Percentiles rank a stretch among this genome's conserved stretches.
Evolutionary conservation across 192 early-diverging fungal species (phyloP).

Genomic region (Spizellomyces punctatus): DNA sequence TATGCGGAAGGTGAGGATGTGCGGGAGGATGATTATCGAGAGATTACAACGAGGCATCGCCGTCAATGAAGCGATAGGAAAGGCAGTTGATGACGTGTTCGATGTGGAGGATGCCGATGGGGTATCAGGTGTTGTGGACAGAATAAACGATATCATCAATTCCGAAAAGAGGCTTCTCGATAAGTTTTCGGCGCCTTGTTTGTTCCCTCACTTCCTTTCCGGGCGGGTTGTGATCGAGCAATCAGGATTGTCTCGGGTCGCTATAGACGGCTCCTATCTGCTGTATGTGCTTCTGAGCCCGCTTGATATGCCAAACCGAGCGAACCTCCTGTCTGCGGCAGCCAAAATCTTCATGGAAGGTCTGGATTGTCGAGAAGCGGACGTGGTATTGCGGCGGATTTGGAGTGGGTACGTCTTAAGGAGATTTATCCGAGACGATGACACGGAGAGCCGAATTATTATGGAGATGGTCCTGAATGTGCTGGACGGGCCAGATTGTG

Average conservation of each 20-base stretch:
- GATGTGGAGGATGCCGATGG: neutral
- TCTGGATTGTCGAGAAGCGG: slow-evolving; percentile 25
- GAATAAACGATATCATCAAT: neutral
- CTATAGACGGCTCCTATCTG: slow-evolving; percentile 58
- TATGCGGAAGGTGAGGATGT: slow-evolving; percentile 23
- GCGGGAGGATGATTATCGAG: slow-evolving; percentile 29
- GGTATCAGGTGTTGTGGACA: too few relatives aligned
- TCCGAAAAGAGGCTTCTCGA: neutral
- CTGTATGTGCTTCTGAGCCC: slow-evolving; percentile 41
- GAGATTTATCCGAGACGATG: neutral
- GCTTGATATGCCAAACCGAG: too few relatives aligned
- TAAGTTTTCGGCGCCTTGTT: neutral
- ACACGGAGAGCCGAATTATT: neutral
- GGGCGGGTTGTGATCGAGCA: slow-evolving; percentile 60
- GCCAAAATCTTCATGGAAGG: slow-evolving; percentile 58
- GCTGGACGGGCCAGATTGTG: neutral
- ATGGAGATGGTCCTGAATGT: neutral
- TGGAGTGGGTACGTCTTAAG: slow-evolving; percentile 46
- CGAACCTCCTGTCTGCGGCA: slow-evolving; percentile 33
- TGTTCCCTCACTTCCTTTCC: slow-evolving; percentile 19
- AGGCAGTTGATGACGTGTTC: neutral
- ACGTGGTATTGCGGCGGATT: slow-evolving; percentile 39
- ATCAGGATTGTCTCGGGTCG: slow-evolving; percentile 54
- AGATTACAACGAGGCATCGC: slow-evolving; percentile 32
- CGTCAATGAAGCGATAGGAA: slow-evolving; percentile 15